Evolutionary conservation across 1,284 basidiomycete species (phyloP).

Genomic region (Ganoderma meredithae): DNA sequence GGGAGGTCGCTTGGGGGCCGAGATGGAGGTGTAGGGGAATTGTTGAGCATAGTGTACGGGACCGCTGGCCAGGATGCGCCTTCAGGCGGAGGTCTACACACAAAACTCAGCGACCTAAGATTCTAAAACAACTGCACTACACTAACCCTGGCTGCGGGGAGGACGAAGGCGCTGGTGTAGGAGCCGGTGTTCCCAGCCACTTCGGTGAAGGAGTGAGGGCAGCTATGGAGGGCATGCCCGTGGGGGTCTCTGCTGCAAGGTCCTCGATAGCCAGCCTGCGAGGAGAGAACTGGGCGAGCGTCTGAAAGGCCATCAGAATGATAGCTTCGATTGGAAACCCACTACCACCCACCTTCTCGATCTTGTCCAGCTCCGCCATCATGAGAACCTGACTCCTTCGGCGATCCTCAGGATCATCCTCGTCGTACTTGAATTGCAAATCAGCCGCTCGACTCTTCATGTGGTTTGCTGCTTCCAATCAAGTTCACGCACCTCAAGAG

Average conservation of each 20-base stretch:
- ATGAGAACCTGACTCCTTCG: constrained; percentile 75
- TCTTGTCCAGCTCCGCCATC: constrained; percentile 75
- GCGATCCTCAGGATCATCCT: constrained; percentile 72
- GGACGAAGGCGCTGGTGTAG: constrained; percentile 21
- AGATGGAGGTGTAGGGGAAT: constrained; percentile 13
- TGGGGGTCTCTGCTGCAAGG: constrained; percentile 50
- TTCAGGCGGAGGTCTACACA: constrained; percentile 30
- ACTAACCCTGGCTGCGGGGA: constrained; percentile 34
- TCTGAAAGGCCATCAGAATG: constrained; percentile 45
- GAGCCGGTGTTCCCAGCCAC: constrained; percentile 21
- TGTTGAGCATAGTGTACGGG: constrained; percentile 43
- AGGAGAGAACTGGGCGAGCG: constrained; percentile 75
- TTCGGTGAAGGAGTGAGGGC: constrained; percentile 42
- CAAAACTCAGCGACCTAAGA: constrained; percentile 26
- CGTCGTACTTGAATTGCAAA: constrained; percentile 61
- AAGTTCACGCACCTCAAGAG: constrained; percentile 38
- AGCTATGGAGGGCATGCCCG: constrained; percentile 36
- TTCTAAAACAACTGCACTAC: constrained; percentile 27
- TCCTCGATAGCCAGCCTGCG: constrained; percentile 58
- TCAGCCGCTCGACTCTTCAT: constrained; percentile 15
- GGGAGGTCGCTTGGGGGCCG: constrained; percentile 40
- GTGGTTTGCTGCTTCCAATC: neutral
- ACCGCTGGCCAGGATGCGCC: constrained; percentile 48
- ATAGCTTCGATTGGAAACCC: neutral
- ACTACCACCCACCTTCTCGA: constrained; percentile 63